Base-by-base conservation (phyloP, 805 yeast genomes). In the Saturnispora hagleri region DNA sequence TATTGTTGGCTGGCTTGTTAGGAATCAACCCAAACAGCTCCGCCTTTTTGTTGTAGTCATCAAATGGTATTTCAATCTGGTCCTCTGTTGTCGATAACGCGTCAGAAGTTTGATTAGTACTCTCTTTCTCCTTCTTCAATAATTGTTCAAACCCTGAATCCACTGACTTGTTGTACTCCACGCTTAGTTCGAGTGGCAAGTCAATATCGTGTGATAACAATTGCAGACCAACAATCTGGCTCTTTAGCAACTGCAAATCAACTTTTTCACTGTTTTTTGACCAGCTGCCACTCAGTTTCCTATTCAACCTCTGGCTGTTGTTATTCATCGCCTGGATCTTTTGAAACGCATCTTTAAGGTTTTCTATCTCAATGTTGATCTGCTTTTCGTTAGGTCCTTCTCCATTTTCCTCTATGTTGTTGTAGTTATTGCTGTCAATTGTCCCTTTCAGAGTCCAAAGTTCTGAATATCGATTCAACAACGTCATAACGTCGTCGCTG, bases 201-300 rank as follows among this genome's bases (percentile, higher is more conserved):
- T 82, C 86, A 53, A 82, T 57, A 63, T 85, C 88, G 57, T 74
- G 79, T 2, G 88, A 77, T 41, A 86, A 65, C 17, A 84, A 61
- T 60, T 85, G 86, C 48, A 85, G 73, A 0, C 83, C 84, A 17
- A 79, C 65, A 20, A 86, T 62, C 62, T 86, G 95, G 53, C 77
- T 74, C 43, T 73, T 68, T 48, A 86, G 66, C 15, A 81, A 59
- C 2, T 67, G 72, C 5, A 68, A 56, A 58, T 82, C 79, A 40
- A 79, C 71, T 5, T 61, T 53, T 47, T 64, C 61, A 18, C 54
- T 59, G 51, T 64, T 61, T 22, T 58, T 46, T 12, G 51, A 31
- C 66, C 62, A 63, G 12, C 53, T 42, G 15, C 54, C 47, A 44
- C 72, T 69, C 13, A 76, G 43, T 22, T 60, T 59, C 3, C 60